These are phyloP conservation scores for Boletus barrowsii DNA, from an alignment of 768 basidiomycete genomes.

Conservation along the genomic window DNA sequence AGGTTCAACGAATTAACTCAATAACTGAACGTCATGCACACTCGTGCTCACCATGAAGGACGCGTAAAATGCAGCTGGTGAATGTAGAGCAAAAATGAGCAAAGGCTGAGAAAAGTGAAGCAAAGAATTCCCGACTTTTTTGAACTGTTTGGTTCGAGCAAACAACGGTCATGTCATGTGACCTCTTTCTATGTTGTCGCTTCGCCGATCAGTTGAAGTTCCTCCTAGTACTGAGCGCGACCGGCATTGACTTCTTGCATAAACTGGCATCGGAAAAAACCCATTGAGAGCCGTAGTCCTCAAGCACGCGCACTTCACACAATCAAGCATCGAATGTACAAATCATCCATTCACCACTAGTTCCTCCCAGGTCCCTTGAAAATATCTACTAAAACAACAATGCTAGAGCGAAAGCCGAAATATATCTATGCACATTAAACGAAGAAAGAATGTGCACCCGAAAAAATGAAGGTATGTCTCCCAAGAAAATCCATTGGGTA, in stretches of 20 bases:
- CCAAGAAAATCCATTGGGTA: conserved; percentile 3
- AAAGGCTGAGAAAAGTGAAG: conserved; percentile 19
- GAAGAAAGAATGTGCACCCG: conserved; percentile 10
- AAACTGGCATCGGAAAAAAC: no score
- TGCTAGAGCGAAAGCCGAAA: conserved; percentile 19
- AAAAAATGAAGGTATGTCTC: conserved; percentile 1
- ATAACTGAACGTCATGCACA: background rate
- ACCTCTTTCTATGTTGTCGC: background rate
- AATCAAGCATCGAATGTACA: background rate
- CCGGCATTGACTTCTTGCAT: background rate
- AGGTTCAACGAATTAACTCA: conserved; percentile 1
- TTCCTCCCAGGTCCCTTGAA: background rate
- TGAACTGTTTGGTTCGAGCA: conserved; percentile 26
- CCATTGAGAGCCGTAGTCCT: background rate
- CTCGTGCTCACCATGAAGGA: conserved; percentile 27
- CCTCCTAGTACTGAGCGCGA: background rate
- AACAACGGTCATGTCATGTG: conserved; percentile 29
- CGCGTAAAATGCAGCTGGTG: conserved; percentile 2
- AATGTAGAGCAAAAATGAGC: conserved; percentile 21
- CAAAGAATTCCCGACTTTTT: conserved; percentile 18
- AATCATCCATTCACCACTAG: background rate
- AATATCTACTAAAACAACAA: conserved; percentile 22
- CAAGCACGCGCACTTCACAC: background rate
- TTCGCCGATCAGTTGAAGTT: background rate
- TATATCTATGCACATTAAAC: conserved; percentile 17